Percentiles rank a stretch among this genome's conserved stretches.
phyloP scores from a whole-genome alignment of 352 stramenopile species.

The Pythium rhizo-oryzae region DNA sequence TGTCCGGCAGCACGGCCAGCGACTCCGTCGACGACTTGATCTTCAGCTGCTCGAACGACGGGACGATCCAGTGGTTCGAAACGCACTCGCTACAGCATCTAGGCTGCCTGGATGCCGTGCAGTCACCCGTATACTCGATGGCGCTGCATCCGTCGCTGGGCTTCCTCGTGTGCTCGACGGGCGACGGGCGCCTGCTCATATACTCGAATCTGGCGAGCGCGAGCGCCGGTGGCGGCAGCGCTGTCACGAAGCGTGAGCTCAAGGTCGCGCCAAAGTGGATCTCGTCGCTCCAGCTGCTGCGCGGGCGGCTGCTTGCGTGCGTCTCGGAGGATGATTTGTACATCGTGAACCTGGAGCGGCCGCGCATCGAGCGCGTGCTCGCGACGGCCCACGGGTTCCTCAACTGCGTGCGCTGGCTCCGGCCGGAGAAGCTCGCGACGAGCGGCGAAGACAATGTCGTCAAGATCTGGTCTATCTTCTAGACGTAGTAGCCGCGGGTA shows the following conservation, averaged over 20 bases:
- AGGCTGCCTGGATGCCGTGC: conserved; percentile 42
- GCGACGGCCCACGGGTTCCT: conserved; percentile 65
- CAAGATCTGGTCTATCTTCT: conserved; percentile 62
- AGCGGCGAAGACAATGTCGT: conserved; percentile 73
- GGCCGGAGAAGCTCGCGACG: conserved; percentile 41
- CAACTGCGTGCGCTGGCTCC: conserved; percentile 58
- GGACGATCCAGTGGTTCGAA: conserved; percentile 73
- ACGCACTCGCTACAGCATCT: conserved; percentile 43
- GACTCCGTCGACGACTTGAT: conserved; percentile 29
- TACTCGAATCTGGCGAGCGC: conserved; percentile 35
- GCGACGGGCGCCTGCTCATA: conserved; percentile 59
- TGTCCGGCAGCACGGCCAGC: not conserved
- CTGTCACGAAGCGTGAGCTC: conserved; percentile 37
- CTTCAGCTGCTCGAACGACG: conserved; percentile 73
- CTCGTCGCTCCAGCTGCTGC: conserved; percentile 53
- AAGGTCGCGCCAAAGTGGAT: conserved; percentile 60
- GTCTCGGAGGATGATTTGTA: conserved; percentile 62
- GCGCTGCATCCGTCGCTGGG: conserved; percentile 28
- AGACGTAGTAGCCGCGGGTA: not conserved
- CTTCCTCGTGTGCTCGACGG: conserved; percentile 63
- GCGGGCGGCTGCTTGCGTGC: conserved; percentile 44
- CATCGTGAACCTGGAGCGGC: conserved; percentile 48
- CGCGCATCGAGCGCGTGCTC: conserved; percentile 42
- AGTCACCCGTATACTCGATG: conserved; percentile 62
- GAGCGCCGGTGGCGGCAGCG: not conserved